phyloP scores from a whole-genome alignment of 306 rosid species.

The Fragaria vesca region DNA sequence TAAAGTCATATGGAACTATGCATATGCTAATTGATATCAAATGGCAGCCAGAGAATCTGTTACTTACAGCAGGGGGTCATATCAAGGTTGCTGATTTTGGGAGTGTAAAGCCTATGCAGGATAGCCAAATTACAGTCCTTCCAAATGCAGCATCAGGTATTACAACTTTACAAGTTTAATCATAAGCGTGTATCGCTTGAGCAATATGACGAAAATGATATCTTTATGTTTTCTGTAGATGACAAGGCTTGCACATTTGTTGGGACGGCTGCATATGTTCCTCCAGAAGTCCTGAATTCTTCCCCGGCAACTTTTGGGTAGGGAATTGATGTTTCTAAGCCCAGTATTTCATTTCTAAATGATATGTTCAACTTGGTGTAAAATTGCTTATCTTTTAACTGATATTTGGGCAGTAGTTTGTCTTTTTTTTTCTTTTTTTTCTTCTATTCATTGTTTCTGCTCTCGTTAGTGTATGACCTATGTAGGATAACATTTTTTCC shows the following conservation, averaged over 20 bases:
- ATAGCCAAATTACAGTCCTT: slow-evolving; percentile 87
- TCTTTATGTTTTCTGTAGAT: slow-evolving; percentile 41
- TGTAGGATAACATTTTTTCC: slow-evolving; percentile 28
- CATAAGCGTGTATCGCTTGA: slow-evolving; percentile 15
- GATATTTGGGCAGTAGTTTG: slow-evolving; percentile 1
- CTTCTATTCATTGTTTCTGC: not conserved
- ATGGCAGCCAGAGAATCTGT: slow-evolving; percentile 96
- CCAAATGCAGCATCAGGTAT: slow-evolving; percentile 99
- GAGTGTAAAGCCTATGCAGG: slow-evolving; percentile 97
- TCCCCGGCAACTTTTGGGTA: slow-evolving; percentile 99
- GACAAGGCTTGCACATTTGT: slow-evolving; percentile 99
- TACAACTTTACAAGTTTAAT: slow-evolving; percentile 20
- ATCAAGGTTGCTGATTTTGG: slow-evolving; percentile 98
- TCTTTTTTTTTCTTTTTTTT: not conserved
- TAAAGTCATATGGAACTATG: slow-evolving; percentile 7
- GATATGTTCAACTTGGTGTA: slow-evolving; percentile 4
- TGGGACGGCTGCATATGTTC: slow-evolving; percentile 99
- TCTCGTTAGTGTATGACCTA: not conserved
- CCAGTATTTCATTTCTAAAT: slow-evolving; percentile 6
- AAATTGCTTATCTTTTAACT: not conserved
- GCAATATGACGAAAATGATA: slow-evolving; percentile 21
- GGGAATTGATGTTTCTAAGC: slow-evolving; percentile 3
- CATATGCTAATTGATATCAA: slow-evolving; percentile 28
- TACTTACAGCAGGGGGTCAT: slow-evolving; percentile 86
- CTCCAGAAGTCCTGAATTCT: slow-evolving; percentile 99